Conservation (phyloP, 2,329 filamentous ascomycete species). For the Chrysosporium queenslandicum region DNA sequence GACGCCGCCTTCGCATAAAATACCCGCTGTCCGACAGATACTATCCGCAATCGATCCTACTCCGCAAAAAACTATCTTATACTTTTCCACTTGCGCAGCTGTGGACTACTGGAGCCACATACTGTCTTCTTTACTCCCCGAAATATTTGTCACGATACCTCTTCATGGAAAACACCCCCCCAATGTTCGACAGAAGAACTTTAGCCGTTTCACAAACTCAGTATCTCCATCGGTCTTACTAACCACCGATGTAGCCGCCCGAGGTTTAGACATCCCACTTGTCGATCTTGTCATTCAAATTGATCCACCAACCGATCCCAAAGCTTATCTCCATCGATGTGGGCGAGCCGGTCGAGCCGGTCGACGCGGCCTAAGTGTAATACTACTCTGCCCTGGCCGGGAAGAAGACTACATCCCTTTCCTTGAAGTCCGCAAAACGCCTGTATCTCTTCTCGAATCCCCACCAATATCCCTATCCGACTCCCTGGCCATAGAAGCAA, state of each 20-base stretch:
- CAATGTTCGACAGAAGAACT: slow-evolving; percentile 80
- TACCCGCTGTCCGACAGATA: slow-evolving; percentile 62
- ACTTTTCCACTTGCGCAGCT: slow-evolving; percentile 84
- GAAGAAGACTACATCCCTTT: slow-evolving; percentile 90
- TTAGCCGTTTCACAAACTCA: slow-evolving; percentile 65
- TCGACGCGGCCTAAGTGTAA: slow-evolving; percentile 67
- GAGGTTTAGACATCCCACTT: slow-evolving; percentile 82
- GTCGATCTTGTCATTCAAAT: slow-evolving; percentile 87
- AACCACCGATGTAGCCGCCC: slow-evolving; percentile 84
- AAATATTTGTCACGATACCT: slow-evolving; percentile 60
- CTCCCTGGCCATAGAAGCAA: slow-evolving; percentile 49
- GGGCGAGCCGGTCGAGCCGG: slow-evolving; percentile 55
- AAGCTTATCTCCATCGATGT: slow-evolving; percentile 62
- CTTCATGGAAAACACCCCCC: slow-evolving; percentile 87
- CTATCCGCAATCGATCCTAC: slow-evolving; percentile 58
- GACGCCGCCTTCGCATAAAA: slow-evolving; percentile 65
- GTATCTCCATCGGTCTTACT: slow-evolving; percentile 69
- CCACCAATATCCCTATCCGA: slow-evolving; percentile 50
- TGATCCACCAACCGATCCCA: slow-evolving; percentile 76
- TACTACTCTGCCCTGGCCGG: slow-evolving; percentile 71
- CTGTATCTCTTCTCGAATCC: slow-evolving; percentile 54
- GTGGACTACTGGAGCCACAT: slow-evolving; percentile 90
- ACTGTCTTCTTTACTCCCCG: slow-evolving; percentile 61
- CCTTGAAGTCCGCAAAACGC: slow-evolving; percentile 75
- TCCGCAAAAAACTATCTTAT: slow-evolving; percentile 80